Percentiles rank a stretch among this genome's conserved stretches.
phyloP scores from a whole-genome alignment of 2,329 filamentous ascomycete genomes.

The Stagonosporopsis vannaccii region DNA sequence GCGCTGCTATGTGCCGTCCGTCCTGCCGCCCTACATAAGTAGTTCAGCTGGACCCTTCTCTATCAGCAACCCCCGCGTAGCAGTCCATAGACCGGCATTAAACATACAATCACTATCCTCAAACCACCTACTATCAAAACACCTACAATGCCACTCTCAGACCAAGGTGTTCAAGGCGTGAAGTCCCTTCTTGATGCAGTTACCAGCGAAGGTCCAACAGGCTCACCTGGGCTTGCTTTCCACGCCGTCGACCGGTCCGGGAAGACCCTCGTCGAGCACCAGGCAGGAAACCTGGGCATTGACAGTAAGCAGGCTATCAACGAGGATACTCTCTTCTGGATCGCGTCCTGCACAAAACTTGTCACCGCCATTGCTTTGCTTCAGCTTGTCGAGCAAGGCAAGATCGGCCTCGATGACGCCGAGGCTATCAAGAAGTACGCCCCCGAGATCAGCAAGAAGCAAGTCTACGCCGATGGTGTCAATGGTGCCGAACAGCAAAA shows the following conservation, averaged over 20 bases:
- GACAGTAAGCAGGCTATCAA: constrained; percentile 61
- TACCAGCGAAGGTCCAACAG: constrained; percentile 35
- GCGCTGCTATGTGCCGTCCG: neutral
- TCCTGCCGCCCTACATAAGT: constrained; percentile 7
- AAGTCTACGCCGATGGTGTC: constrained; percentile 48
- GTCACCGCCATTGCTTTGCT: constrained; percentile 43
- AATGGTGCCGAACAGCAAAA: constrained; percentile 49
- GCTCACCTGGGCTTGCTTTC: constrained; percentile 55
- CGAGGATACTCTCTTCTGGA: constrained; percentile 67
- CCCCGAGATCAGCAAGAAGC: constrained; percentile 52
- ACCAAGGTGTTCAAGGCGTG: constrained; percentile 41
- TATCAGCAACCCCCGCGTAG: neutral
- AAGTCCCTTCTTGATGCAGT: constrained; percentile 44
- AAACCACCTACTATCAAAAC: no score
- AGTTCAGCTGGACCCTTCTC: constrained; percentile 5
- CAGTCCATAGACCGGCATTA: constrained; percentile 1
- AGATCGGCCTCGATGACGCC: constrained; percentile 45
- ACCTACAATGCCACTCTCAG: constrained; percentile 40
- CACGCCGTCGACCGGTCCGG: constrained; percentile 56
- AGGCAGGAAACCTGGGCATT: constrained; percentile 52
- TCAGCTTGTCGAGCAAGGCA: constrained; percentile 49
- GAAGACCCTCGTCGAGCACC: constrained; percentile 51
- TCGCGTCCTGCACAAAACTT: constrained; percentile 60
- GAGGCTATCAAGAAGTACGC: constrained; percentile 40
- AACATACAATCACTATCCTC: neutral